Conservation (phyloP, 768 basidiomycete genomes). For the Leucocoprinus leucothites region DNA sequence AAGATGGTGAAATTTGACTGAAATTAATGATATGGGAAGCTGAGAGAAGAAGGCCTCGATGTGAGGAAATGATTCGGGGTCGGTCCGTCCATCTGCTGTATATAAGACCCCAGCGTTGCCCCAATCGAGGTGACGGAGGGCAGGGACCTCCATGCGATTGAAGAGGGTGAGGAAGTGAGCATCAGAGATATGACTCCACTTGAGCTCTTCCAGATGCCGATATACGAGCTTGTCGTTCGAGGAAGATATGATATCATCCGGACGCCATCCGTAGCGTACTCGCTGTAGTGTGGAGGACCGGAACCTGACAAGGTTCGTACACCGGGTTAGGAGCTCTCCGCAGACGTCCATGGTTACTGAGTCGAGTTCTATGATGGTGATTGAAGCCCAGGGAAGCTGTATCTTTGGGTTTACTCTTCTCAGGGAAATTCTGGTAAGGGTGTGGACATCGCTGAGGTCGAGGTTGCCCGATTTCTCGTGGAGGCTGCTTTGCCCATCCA, state of each 20-base stretch:
- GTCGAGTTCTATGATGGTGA: background rate
- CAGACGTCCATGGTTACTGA: background rate
- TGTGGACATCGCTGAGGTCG: background rate
- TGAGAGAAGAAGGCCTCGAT: background rate
- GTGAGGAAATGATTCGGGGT: background rate
- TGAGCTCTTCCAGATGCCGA: background rate
- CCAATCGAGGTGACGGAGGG: background rate
- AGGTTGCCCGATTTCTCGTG: background rate
- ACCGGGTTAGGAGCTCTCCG: background rate
- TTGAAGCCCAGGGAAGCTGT: background rate
- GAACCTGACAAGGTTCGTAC: background rate
- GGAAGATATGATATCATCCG: background rate
- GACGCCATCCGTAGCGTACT: background rate
- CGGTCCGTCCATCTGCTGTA: background rate
- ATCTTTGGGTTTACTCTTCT: background rate
- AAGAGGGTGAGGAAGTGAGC: background rate
- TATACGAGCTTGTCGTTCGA: background rate
- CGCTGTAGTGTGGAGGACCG: background rate
- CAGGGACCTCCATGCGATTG: background rate
- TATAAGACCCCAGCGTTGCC: background rate
- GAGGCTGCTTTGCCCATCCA: background rate
- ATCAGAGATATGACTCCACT: background rate
- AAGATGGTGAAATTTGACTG: conserved; percentile 1
- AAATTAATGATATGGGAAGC: background rate
- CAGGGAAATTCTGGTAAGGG: background rate